Conservation (phyloP, 257 asterid species). For the Rubia yunnanensis region DNA sequence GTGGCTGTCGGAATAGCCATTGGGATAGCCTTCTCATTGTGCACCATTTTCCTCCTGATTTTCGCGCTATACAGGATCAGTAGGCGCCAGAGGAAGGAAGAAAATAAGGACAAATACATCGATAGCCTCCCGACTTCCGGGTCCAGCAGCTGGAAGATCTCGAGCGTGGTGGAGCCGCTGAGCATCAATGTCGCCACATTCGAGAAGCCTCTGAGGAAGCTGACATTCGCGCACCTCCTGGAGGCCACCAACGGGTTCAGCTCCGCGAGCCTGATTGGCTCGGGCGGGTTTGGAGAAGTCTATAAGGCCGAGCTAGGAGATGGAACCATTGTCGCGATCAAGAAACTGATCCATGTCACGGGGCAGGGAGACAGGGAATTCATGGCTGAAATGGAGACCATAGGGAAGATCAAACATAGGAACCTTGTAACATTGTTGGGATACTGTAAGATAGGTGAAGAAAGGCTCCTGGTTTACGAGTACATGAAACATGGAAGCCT, state of each 20-base stretch:
- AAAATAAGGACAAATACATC: conserved; percentile 61
- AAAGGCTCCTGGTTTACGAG: conserved; percentile 80
- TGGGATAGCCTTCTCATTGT: conserved; percentile 55
- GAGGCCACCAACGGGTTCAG: conserved; percentile 95
- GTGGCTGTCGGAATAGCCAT: conserved; percentile 64
- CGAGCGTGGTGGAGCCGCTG: conserved; percentile 77
- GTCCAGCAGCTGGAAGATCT: conserved; percentile 82
- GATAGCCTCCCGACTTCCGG: conserved; percentile 93
- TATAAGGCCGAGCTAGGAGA: conserved; percentile 75
- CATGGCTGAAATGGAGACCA: conserved; percentile 98
- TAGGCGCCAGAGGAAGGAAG: conserved; percentile 38
- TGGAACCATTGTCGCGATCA: conserved; percentile 74
- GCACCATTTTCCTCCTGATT: conserved; percentile 42
- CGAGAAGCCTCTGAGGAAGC: conserved; percentile 80
- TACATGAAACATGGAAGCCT: conserved; percentile 95
- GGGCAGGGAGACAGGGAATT: conserved; percentile 93
- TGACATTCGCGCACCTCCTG: conserved; percentile 75
- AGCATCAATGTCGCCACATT: conserved; percentile 91
- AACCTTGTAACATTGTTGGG: conserved; percentile 84
- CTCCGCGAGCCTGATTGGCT: conserved; percentile 71
- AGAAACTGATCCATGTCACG: conserved; percentile 76
- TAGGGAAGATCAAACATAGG: conserved; percentile 85
- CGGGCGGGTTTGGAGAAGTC: conserved; percentile 96
- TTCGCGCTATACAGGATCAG: conserved; percentile 50
- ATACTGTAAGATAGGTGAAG: conserved; percentile 83